These are phyloP conservation scores for Pestalotiopsis sp. DNA, from an alignment of 2,329 filamentous ascomycete species.

Conservation along the genomic window DNA sequence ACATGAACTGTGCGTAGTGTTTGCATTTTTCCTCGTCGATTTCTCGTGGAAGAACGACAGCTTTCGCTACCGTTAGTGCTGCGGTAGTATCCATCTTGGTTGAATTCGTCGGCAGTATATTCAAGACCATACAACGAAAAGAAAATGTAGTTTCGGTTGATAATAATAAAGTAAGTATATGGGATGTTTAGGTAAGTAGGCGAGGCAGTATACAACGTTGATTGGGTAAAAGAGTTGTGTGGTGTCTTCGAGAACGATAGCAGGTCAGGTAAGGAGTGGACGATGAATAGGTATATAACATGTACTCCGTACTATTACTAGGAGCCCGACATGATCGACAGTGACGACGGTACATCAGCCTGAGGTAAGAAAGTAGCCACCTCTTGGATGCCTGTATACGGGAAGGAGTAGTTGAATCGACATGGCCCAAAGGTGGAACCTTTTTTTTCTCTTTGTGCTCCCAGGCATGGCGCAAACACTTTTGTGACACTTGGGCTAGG, in stretches of 20 bases:
- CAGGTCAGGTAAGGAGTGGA: background rate
- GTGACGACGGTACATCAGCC: background rate
- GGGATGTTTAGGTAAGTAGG: background rate
- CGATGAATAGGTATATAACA: background rate
- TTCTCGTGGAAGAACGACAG: background rate
- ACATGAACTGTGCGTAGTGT: conserved; percentile 42
- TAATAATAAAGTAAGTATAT: background rate
- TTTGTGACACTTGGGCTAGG: background rate
- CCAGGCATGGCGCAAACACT: background rate
- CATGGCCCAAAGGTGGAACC: conserved; percentile 3
- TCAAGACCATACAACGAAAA: background rate
- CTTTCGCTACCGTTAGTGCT: too few relatives aligned
- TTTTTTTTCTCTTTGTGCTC: background rate
- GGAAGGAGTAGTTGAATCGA: background rate
- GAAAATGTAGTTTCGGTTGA: background rate
- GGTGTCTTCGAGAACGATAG: background rate
- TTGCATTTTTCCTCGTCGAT: conserved; percentile 34
- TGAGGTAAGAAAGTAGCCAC: background rate
- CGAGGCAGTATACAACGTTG: background rate
- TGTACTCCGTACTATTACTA: background rate
- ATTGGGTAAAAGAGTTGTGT: background rate
- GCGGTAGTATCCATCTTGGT: too few relatives aligned
- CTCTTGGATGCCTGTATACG: background rate
- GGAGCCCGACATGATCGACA: background rate
- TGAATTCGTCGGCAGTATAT: too few relatives aligned